Base-by-base conservation (phyloP, 202 grass and related monocot species). In the Digitaria exilis region DNA sequence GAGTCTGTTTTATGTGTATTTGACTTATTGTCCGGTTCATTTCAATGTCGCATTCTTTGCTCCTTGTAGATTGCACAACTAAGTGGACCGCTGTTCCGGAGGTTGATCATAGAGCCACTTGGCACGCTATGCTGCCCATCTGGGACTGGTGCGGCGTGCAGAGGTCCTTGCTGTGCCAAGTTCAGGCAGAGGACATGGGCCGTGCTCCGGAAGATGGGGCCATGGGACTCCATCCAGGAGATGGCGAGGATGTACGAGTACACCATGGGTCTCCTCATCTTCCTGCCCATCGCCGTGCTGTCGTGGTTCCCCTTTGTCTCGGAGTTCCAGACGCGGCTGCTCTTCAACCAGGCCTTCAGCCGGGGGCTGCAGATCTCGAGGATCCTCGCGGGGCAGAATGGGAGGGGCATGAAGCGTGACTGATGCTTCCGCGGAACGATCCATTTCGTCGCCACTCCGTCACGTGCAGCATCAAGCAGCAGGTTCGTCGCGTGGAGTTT, bases 301-400 rank as follows among this genome's bases (percentile, higher is more conserved):
- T 95, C 96, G 3, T 98, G 96, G 96, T 98, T 98, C 34, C 92
- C 96, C 39, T 98, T 98, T 14, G 88, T 98, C 65, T 98, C 96
- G 3, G 96, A 98, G 73, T 98, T 98, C 82, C 96, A 98, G 84
- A 92, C 92, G 2, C 92, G 96, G 25, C 76, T 98, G 72, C 92
- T 98, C 48, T 98, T 98, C 89, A 97, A 97, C 79, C 95, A 94
- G 82, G 95, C 92, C 14, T 97, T 97, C 68, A 98, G 95, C 80
- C 87, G 96, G 42, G 96, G 96, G 1, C 80, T 98, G 43, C 96
- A 98, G 73, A 98, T 98, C 73, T 98, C 96, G 3, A 87, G 91
- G 87, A 98, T 98, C 51, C 96, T 98, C 21, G 87, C 90, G 12
- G 96, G 96, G 11, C 90, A 78, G 86, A 92, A 91, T 0, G 77